Evolutionary conservation across 2,329 filamentous ascomycete genomes (phyloP), one percentile per base, ranked within the genome.

Genomic region (Exophiala calicioides): DNA sequence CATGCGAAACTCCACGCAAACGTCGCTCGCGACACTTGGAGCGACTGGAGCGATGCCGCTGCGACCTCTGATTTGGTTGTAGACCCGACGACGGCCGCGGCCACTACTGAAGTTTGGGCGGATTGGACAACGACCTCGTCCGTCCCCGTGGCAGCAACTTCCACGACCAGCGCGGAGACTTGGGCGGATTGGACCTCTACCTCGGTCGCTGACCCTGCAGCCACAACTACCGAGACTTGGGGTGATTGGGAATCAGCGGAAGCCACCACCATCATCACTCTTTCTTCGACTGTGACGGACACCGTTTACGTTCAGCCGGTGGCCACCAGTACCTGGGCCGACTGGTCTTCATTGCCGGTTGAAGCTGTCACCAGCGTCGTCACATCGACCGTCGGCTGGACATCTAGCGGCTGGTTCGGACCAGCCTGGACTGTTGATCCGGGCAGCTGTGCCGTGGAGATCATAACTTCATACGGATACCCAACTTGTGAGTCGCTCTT

Each of bases 261-360:
- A 69, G 80, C 74, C 60, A 89, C 85, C 62, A 83, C 34, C 34
- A 47, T 30, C 15, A 15, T 81, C 56, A 80, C 81, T 61, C 77
- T 83, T 39, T 79, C 80, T 65, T 73, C 80, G 60, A 76, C 80
- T 41, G 79, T 86, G 56, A 89, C 85, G 57, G 77, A 81, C 71
- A 87, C 82, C 56, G 75, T 77, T 67, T 80, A 77, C 59, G 81
- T 87, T 60, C 77, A 85, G 59, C 77, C 81, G 74, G 89, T 86
- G 79, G 85, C 86, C 53, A 85, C 78, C 71, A 50, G 63, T 23
- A 39, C 33, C 24, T 43, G 40, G 35, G 36, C 44, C 33, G 58
- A 66, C 37, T 59, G 67, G 21, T 60, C 21, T n/a, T 26, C 27
- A 9, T 10, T 23, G 36, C 58, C 61, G 23, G 20, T 42, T 34